Conservation (phyloP, 2,329 filamentous ascomycete genomes). For the Fusarium temperatum region DNA sequence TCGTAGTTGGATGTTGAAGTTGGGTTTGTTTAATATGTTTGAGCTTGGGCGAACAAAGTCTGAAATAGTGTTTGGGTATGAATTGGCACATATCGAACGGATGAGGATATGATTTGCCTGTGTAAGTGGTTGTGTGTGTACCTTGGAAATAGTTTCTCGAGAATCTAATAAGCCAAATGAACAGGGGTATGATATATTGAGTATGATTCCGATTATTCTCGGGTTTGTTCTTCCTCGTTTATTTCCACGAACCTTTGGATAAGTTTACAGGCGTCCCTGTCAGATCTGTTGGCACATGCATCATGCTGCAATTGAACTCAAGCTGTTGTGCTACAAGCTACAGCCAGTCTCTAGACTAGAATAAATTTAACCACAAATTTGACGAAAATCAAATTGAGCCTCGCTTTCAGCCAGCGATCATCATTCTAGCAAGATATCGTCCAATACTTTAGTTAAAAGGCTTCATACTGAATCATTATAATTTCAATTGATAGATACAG, state of each 20-base stretch:
- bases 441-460: background rate
- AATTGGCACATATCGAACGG: background rate
- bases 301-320: background rate
- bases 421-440: background rate
- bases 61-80: background rate
- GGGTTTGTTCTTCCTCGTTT: background rate
- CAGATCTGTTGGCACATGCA: background rate
- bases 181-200: background rate
- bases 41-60: background rate
- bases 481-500: background rate
- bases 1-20: constrained; percentile 12
- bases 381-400: background rate
- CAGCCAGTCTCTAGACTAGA: background rate
- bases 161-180: background rate
- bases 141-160: background rate
- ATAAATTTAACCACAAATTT: background rate
- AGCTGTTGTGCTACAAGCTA: background rate
- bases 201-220: background rate
- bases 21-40: background rate
- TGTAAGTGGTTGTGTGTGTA: background rate
- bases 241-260: background rate
- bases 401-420: background rate
- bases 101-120: background rate
- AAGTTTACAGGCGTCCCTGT: background rate
- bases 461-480: background rate